Conservation (phyloP, 139 green algal species). For the Chlorella sp. region DNA sequence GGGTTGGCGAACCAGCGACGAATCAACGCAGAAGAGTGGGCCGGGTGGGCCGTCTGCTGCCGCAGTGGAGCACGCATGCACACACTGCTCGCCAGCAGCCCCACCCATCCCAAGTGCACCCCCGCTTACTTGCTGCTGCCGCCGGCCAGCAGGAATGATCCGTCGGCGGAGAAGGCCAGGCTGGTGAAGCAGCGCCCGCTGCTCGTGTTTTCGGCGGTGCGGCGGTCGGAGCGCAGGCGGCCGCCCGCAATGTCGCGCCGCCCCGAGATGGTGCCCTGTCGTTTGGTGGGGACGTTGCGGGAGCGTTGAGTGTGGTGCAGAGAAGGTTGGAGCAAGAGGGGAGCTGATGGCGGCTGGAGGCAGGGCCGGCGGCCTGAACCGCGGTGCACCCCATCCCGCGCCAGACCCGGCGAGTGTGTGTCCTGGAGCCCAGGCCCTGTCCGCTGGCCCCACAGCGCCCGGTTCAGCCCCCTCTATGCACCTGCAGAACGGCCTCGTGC, state of each 20-base stretch:
- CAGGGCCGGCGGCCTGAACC: too few species aligned
- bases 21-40: neutral
- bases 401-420: too few species aligned
- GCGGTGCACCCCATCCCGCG: too few species aligned
- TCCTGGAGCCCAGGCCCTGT: neutral
- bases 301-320: neutral
- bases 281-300: neutral
- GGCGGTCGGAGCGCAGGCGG: conserved; percentile 71
- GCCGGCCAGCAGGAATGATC: conserved; percentile 85
- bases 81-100: neutral
- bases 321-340: neutral
- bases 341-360: too few species aligned
- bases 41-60: neutral
- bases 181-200: conserved; percentile 84
- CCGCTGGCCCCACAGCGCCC: neutral
- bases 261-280: conserved; percentile 81
- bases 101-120: neutral
- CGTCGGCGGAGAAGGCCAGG: conserved; percentile 91
- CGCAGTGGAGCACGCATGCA: too few species aligned
- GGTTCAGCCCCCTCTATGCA: neutral
- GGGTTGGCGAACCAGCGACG: neutral
- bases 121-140: conserved; percentile 68
- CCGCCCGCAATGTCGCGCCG: conserved; percentile 89
- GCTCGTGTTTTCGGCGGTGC: conserved; percentile 70
- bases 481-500: conserved; percentile 74